Base-by-base conservation (phyloP, 345 rosid species). In the Raphanus sativus region DNA sequence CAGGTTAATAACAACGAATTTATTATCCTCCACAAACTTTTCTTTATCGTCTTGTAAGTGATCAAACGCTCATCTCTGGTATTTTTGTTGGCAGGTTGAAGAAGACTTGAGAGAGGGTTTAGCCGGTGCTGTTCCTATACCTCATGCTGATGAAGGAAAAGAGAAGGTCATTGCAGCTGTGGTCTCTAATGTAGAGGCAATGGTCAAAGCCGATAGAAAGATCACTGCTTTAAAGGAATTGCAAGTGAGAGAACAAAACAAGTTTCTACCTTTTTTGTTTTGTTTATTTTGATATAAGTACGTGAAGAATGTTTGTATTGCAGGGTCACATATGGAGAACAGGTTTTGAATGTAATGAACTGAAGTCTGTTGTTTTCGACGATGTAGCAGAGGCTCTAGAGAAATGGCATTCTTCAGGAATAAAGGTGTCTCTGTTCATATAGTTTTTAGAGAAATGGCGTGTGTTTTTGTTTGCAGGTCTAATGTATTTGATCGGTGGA, bases 321-420 rank as follows among this genome's bases (percentile, higher is more conserved):
- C 86, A 96, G 99, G 99, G 99, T 76, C 98, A 96, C 85, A 85
- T 96, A 79, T 96, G 99, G 99, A 83, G 77, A 80, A 96, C 99
- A 0, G 99, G 99, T 11, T 96, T 84, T 58, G 83, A 85, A 69
- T 86, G 82, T 64, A 84, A 86, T 68, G 99, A 96, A 77, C 77
- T 96, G 80, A 80, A 89, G 76, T 91, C 93, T 64, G 86, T 87
- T 32, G 90, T 96, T 77, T 93, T 84, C 34, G 96, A 91, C 54
- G 99, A 96, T 63, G 97, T 91, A 63, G 91, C 93, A 60, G 88
- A 85, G 60, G 93, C 97, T 76, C 80, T 96, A 38, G 86, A 88
- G 85, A 93, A 89, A 75, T 96, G 99, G 98, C 89, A 90, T 82
- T 76, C 88, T 75, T 84, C 83, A 54, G 95, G 97, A 81, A 83